Base-by-base conservation (phyloP, 139 green algal species). In the Closterium sp. region DNA sequence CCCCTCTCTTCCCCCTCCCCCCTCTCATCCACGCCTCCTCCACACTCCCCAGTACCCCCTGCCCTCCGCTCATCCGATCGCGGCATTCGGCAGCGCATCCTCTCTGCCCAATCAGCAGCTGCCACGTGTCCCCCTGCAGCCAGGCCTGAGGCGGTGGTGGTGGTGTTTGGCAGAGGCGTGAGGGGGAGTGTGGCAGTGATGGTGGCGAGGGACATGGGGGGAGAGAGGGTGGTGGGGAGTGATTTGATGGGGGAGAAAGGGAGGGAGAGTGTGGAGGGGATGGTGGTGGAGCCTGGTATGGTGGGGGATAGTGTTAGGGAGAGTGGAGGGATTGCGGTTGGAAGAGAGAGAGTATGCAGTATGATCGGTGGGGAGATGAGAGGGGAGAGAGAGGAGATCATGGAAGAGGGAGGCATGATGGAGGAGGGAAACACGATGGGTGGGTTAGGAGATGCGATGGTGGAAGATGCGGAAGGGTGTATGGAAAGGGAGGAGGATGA, bases 201-300 rank as follows among this genome's bases (percentile, higher is more conserved):
- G 31, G 31, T 89, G 86, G 31, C 7, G 19, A 91, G 42, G 88
- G 88, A 89, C 19, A 91, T 32, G 62, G 70, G 88, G 62, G 88
- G 88, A 90, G 34, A 73, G 50, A 73, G 50, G 24, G 50, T 73
- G 17, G 50, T 91, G 13, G 70, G 38, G 88, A 89, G 62, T 2
- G 30, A 91, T 1, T n/a, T n/a, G n/a, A 22, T 38, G 86, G 19
- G 31, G 86, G 86, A 50, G 10, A 50, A 24, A 5, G 1, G 31
- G 11, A 50, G 7, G 13, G 31, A 70, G 86, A 34, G 1, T 22
- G 86, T 1, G 86, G 86, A 4, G 31, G 4, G 85, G 29, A 88
- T 32, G 28, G 28, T 88, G 85, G 29, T n/a, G n/a, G n/a, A n/a
- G n/a, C n/a, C n/a, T n/a, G n/a, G n/a, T n/a, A n/a, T n/a, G n/a